Conservation (phyloP, 1,139 yeast genomes). For the Blastobotrys malaysiensis region DNA sequence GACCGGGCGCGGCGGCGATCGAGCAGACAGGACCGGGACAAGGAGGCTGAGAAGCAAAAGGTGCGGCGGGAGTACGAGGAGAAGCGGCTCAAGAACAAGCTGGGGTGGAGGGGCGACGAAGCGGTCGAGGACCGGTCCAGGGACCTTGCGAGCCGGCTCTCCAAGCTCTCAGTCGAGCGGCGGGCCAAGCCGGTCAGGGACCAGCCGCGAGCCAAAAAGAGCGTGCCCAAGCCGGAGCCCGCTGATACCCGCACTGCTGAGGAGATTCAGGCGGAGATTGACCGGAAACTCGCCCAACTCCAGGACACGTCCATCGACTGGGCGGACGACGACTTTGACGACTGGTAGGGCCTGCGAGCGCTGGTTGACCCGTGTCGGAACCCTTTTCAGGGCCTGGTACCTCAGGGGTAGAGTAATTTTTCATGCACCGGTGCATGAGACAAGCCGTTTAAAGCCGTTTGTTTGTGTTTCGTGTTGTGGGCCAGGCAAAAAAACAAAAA, state of each 20-base stretch:
- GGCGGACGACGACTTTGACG: neutral
- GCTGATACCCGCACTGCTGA: neutral
- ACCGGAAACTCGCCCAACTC: neutral
- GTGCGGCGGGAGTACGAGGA: neutral
- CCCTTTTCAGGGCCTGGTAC: no score
- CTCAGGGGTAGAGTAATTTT: neutral
- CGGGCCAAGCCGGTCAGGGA: no score
- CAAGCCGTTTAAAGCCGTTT: neutral
- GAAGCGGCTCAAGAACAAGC: conserved; percentile 1
- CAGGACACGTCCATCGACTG: neutral
- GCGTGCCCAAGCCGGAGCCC: neutral
- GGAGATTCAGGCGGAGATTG: neutral
- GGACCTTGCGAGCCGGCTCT: neutral
- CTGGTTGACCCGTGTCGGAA: neutral
- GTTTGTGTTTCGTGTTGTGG: neutral
- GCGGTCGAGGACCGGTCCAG: conserved; percentile 4
- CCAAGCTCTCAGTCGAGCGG: neutral
- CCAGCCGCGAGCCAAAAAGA: neutral
- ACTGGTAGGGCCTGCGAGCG: neutral
- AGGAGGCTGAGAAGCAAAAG: neutral
- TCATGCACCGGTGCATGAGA: neutral
- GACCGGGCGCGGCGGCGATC: neutral
- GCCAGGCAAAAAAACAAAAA: neutral
- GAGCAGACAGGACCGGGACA: neutral
- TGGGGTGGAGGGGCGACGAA: conserved; percentile 5